Percentiles rank a stretch among this genome's conserved stretches.
phyloP scores from a whole-genome alignment of 495 filamentous ascomycete genomes.

The Apodospora peruviana region DNA sequence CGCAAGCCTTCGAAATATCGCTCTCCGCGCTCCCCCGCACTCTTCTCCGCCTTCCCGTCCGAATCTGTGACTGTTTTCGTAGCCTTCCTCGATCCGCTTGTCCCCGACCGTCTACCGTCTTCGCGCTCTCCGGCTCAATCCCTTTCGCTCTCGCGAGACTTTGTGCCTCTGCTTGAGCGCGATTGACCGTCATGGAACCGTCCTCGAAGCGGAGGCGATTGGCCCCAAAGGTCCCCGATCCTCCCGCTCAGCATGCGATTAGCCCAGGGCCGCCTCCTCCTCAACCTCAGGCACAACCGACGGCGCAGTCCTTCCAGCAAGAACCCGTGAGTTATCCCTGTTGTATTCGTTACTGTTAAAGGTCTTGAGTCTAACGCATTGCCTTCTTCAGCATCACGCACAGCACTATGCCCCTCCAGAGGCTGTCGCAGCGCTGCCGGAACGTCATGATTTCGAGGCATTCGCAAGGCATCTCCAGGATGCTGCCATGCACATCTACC shows the following conservation, averaged over 20 bases:
- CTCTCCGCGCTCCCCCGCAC: neutral
- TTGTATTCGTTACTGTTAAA: constrained; percentile 1
- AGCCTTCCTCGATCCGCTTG: neutral
- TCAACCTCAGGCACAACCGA: constrained; percentile 17
- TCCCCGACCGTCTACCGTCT: neutral
- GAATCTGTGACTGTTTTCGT: neutral
- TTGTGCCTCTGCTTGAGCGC: too few species aligned
- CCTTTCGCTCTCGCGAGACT: neutral
- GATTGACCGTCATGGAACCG: constrained; percentile 24
- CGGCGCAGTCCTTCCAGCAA: constrained; percentile 17
- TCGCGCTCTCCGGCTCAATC: neutral
- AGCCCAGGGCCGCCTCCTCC: constrained; percentile 12
- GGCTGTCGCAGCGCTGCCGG: constrained; percentile 19
- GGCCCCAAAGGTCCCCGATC: constrained; percentile 31
- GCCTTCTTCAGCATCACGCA: constrained; percentile 10
- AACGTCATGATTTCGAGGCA: constrained; percentile 51
- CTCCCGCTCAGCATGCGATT: constrained; percentile 9
- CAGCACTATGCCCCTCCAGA: constrained; percentile 20
- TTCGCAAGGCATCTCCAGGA: constrained; percentile 55
- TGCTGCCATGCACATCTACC: constrained; percentile 49
- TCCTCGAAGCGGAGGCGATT: constrained; percentile 31
- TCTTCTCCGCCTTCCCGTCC: neutral
- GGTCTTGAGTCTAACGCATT: constrained; percentile 10
- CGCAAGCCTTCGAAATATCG: too few species aligned
- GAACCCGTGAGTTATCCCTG: constrained; percentile 21